Evolutionary conservation across 192 early-diverging fungal genomes (phyloP), one percentile per base, ranked within the genome.

Genomic region (Backusella mclennaniae): DNA sequence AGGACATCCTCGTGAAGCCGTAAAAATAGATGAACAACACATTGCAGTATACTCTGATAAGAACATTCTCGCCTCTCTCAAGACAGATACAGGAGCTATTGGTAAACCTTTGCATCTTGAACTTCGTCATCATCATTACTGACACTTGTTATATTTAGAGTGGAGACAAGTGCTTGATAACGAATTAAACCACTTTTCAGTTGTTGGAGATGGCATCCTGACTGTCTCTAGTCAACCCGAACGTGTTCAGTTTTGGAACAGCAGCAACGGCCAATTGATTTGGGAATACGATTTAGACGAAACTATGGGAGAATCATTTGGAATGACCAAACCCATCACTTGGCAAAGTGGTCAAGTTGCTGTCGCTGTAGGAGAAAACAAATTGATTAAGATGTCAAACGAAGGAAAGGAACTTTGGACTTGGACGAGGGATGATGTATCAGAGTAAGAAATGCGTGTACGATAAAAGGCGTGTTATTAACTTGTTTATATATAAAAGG

Each of bases 121-220:
- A 12, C 31, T 26, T 39, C 23, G 8, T 49, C 49, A 38, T 69
- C 35, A 70, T 42, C 35, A 29, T 31, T 29, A 23, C 17, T 36
- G 17, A 39, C 19, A 36, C 11, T 66, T 0, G 11, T 17, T 44
- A 19, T 29, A 26, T 29, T 3, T 82, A 90, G 88, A 83, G 39
- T 97, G 96, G 96, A 87, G 96, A 52, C 94, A 96, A 67, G 71
- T 90, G 12, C 81, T 95, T 21, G 86, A 85, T 68, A 93, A 95
- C 35, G 75, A 79, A 0, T 83, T 97, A 56, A 73, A 82, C 33
- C 74, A 78, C 4, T 81, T 93, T 46, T 78, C 84, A 56, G 67
- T 80, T 35, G 72, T 85, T 52, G 78, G 82, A 80, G 79, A 84
- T 79, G 35, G 92, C 92, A 83, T 79, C 35, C 15, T 83, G 2